A percentile compares a stretch with the other conserved stretches of the same genome.
phyloP scores from a whole-genome alignment of 148 eudicot genomes.

The Vaccinium myrtillus region DNA sequence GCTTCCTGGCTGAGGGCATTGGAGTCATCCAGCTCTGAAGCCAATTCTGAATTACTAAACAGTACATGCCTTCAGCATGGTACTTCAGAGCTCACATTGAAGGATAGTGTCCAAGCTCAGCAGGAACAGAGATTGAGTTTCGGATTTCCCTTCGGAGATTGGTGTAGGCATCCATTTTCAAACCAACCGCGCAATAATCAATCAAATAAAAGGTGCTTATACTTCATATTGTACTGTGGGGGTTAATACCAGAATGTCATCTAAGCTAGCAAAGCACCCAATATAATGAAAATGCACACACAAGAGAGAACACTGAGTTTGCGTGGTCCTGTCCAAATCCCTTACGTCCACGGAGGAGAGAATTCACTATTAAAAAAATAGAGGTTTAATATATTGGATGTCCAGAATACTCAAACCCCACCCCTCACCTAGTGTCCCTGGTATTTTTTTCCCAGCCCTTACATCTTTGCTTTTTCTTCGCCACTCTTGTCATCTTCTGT shows the following conservation, averaged over 20 bases:
- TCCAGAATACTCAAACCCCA: background rate
- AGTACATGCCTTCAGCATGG: slow-evolving; percentile 33
- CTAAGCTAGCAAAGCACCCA: background rate
- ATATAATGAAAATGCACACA: background rate
- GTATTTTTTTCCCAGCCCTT: background rate
- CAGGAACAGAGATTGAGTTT: slow-evolving; percentile 43
- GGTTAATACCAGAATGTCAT: background rate
- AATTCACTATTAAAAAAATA: background rate
- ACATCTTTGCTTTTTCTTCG: background rate
- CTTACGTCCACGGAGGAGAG: background rate
- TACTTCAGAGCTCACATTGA: slow-evolving; percentile 35
- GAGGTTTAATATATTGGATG: background rate
- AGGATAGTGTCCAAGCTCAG: slow-evolving; percentile 28
- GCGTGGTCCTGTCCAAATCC: background rate
- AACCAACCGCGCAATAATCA: slow-evolving; percentile 36
- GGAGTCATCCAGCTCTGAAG: slow-evolving; percentile 26
- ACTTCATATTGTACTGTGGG: background rate
- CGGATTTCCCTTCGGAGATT: slow-evolving; percentile 65
- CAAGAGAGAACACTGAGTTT: background rate
- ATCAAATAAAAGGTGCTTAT: slow-evolving; percentile 44
- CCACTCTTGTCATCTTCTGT: background rate
- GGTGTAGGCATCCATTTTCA: slow-evolving; percentile 62
- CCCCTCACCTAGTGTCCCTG: background rate
- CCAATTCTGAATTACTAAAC: slow-evolving; percentile 32
- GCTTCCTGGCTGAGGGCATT: slow-evolving; percentile 67